These are phyloP conservation scores for Penicillium diatomitis DNA, from an alignment of 495 filamentous ascomycete genomes.

Conservation along the genomic window DNA sequence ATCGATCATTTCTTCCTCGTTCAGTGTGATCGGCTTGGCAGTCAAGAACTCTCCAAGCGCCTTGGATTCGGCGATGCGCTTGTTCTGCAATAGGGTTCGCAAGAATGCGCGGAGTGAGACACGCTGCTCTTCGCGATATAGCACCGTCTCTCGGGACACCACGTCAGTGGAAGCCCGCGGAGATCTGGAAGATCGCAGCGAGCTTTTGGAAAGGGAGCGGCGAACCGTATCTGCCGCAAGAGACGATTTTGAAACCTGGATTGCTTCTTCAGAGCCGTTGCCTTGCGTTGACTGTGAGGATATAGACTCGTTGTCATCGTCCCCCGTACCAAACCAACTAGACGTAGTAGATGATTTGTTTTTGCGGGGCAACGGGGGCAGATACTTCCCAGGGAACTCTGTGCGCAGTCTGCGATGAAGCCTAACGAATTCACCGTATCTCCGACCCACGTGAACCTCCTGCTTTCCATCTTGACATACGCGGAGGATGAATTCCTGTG, in stretches of 20 bases:
- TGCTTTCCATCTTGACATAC: conserved; percentile 62
- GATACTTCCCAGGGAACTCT: conserved; percentile 84
- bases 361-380: conserved; percentile 82
- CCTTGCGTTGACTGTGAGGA: conserved; percentile 66
- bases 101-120: conserved; percentile 88
- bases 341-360: conserved; percentile 67
- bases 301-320: conserved; percentile 64
- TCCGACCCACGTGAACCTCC: conserved; percentile 68
- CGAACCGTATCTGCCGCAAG: conserved; percentile 17
- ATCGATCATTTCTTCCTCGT: conserved; percentile 75
- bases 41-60: conserved; percentile 78
- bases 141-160: conserved; percentile 36
- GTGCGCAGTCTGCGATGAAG: conserved; percentile 70
- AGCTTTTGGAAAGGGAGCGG: conserved; percentile 31
- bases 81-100: conserved; percentile 71
- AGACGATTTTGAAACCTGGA: conserved; percentile 14
- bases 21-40: conserved; percentile 53
- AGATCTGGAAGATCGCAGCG: conserved; percentile 31
- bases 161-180: conserved; percentile 42
- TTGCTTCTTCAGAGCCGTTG: conserved; percentile 27
- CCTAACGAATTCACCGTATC: conserved; percentile 80
- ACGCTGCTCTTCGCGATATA: conserved; percentile 85
- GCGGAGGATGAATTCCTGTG: conserved; percentile 79
- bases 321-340: conserved; percentile 42
- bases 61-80: conserved; percentile 70